A percentile compares a stretch with the other conserved stretches of the same genome.
Evolutionary conservation across 2,329 filamentous ascomycete genomes (phyloP).

Genomic region (Ophiostoma himal-ulmi): DNA sequence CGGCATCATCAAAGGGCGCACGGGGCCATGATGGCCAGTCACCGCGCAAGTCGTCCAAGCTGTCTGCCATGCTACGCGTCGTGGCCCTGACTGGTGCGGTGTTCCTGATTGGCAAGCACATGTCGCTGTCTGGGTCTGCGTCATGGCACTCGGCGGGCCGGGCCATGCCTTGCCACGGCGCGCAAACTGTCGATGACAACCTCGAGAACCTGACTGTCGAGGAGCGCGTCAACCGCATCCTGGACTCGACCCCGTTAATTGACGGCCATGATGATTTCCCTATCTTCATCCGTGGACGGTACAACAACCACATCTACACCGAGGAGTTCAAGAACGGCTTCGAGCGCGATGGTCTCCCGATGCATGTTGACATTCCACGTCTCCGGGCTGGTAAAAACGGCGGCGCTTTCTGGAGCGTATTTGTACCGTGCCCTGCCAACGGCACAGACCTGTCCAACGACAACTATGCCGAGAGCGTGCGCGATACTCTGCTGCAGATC

Average conservation of each 20-base stretch:
- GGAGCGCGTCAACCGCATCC: constrained; percentile 27
- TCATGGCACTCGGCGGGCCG: neutral
- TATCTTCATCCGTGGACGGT: constrained; percentile 60
- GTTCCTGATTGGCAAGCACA: constrained; percentile 14
- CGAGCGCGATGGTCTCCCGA: constrained; percentile 58
- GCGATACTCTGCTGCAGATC: constrained; percentile 62
- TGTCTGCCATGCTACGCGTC: neutral
- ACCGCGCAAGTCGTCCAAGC: neutral
- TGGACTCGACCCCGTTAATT: constrained; percentile 27
- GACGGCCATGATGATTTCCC: constrained; percentile 90
- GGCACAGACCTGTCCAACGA: constrained; percentile 66
- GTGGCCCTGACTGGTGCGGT: neutral
- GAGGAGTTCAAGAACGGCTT: constrained; percentile 70
- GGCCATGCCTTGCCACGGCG: neutral
- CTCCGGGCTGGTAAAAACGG: constrained; percentile 66
- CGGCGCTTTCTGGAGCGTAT: constrained; percentile 93
- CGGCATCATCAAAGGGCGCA: neutral
- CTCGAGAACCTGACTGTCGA: constrained; percentile 22
- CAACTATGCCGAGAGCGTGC: constrained; percentile 56
- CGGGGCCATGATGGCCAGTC: constrained; percentile 14
- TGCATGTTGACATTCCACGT: constrained; percentile 75
- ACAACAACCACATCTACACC: constrained; percentile 72
- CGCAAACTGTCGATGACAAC: neutral
- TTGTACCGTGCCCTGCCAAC: constrained; percentile 66
- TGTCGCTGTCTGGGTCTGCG: constrained; percentile 4